phyloP scores from a whole-genome alignment of 2,329 filamentous ascomycete genomes.

The Penicillium janthinellum region DNA sequence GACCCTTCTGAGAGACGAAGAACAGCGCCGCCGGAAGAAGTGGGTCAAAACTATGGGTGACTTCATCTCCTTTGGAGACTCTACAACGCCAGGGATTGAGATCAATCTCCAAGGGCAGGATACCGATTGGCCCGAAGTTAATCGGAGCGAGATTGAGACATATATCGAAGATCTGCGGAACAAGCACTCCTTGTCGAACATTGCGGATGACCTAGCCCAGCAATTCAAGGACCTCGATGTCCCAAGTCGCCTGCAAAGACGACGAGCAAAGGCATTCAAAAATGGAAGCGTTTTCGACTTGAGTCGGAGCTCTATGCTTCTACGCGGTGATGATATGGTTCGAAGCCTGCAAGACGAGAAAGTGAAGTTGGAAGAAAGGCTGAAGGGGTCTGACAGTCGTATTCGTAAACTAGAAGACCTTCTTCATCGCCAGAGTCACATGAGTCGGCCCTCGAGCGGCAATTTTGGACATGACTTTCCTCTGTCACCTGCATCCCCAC shows the following conservation, averaged over 20 bases:
- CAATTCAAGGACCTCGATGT: slow-evolving; percentile 76
- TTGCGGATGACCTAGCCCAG: slow-evolving; percentile 73
- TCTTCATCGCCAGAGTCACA: slow-evolving; percentile 75
- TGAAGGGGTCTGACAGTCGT: slow-evolving; percentile 83
- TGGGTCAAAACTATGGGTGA: slow-evolving; percentile 87
- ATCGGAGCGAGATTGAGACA: slow-evolving; percentile 72
- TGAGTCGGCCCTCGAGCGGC: slow-evolving; percentile 56
- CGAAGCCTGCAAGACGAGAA: slow-evolving; percentile 82
- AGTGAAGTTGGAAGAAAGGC: slow-evolving; percentile 67
- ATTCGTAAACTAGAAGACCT: slow-evolving; percentile 90
- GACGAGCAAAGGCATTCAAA: slow-evolving; percentile 90
- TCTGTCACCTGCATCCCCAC: slow-evolving; percentile 45
- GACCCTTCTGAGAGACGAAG: slow-evolving; percentile 88
- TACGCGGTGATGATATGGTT: slow-evolving; percentile 82
- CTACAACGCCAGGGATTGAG: slow-evolving; percentile 74
- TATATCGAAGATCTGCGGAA: slow-evolving; percentile 69
- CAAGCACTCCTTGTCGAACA: slow-evolving; percentile 64
- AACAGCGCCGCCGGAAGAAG: slow-evolving; percentile 81
- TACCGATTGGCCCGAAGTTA: slow-evolving; percentile 75
- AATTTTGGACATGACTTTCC: slow-evolving; percentile 49
- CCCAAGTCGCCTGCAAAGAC: slow-evolving; percentile 83
- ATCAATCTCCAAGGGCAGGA: slow-evolving; percentile 82
- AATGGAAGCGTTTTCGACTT: slow-evolving; percentile 94
- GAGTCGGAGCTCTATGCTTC: slow-evolving; percentile 80
- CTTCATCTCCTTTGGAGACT: slow-evolving; percentile 67